Evolutionary conservation across 192 early-diverging fungal genomes (phyloP).

Genomic region (Dissophora globulifera): DNA sequence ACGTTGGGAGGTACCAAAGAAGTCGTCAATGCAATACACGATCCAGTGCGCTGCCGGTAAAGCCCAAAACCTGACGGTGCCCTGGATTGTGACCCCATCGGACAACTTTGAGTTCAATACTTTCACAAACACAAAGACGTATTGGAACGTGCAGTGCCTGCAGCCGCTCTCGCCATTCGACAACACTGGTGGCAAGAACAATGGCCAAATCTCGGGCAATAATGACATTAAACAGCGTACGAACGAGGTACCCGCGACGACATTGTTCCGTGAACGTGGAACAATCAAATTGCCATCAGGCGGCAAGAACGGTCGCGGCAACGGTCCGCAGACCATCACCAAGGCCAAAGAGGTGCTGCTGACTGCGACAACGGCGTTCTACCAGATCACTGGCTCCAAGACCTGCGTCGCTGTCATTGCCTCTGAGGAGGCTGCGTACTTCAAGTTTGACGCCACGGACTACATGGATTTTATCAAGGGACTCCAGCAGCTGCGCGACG

Average conservation of each 20-base stretch:
- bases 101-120: conserved; percentile 25
- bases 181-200: conserved; percentile 4
- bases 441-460: conserved; percentile 19
- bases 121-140: conserved; percentile 46
- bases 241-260: conserved; percentile 13
- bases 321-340: conserved; percentile 11
- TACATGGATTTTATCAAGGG: conserved; percentile 39
- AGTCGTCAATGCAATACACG: conserved; percentile 41
- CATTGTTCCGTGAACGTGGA: conserved; percentile 40
- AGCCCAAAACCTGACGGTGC: conserved; percentile 28
- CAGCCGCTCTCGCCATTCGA: conserved; percentile 24
- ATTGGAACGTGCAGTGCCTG: conserved; percentile 40
- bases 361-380: conserved; percentile 44
- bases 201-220: neutral
- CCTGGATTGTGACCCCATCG: conserved; percentile 43
- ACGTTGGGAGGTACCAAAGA: conserved; percentile 45
- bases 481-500: conserved; percentile 22
- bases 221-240: neutral
- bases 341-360: conserved; percentile 26
- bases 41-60: conserved; percentile 21
- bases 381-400: conserved; percentile 22
- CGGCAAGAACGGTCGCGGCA: conserved; percentile 18
- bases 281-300: conserved; percentile 19
- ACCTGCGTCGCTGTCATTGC: conserved; percentile 53
- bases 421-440: conserved; percentile 33